Evolutionary conservation across 2,329 filamentous ascomycete genomes (phyloP), one percentile per base, ranked within the genome.

Genomic region (Keithomyces neogunnii): DNA sequence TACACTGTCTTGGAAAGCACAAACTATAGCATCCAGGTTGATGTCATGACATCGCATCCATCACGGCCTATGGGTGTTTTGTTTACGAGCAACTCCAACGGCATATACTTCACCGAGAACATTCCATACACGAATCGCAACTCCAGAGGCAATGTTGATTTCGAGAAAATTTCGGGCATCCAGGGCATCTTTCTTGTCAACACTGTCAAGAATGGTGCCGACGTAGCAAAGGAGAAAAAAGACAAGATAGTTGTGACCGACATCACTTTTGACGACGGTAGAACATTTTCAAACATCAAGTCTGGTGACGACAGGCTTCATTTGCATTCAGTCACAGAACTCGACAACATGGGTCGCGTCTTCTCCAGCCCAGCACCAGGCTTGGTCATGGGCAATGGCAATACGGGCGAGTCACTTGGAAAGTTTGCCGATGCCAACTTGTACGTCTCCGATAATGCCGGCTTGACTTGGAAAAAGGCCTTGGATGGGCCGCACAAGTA

Each of bases 1-100:
- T 99, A 96, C 68, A 99, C 93, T 0, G 80, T 99, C 46, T 77
- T 99, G 40, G 92, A 97, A 70, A 93, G 91, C 62, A 97, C 93
- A 42, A 92, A 96, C 64, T 96, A 99, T 73, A 96, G 92, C 72
- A 90, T 99, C 60, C 92, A 97, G 69, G 84, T 99, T 51, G 91
- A 97, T 67, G 91, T 97, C 56, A 85, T 92, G 78, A 89, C 86
- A 1, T 75, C 75, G 39, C 74, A 73, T 44, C 78, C 78, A 10
- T 78, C 77, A 1, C 81, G 79, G 38, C 81, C 86, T 0, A 92
- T 96, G 81, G 95, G 93, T 35, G 84, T 87, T 9, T 76, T 99
- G 51, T 92, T 96, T 63, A 95, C 90, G 5, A 97, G 92, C 65
- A 99, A 99, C 66, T 97, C 91, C 33, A 95, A 97, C 64, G 93